A percentile compares a stretch with the other conserved stretches of the same genome.
These are phyloP conservation scores for Aureoboletus auriporus DNA, from an alignment of 768 basidiomycete species.

Conservation along the genomic window DNA sequence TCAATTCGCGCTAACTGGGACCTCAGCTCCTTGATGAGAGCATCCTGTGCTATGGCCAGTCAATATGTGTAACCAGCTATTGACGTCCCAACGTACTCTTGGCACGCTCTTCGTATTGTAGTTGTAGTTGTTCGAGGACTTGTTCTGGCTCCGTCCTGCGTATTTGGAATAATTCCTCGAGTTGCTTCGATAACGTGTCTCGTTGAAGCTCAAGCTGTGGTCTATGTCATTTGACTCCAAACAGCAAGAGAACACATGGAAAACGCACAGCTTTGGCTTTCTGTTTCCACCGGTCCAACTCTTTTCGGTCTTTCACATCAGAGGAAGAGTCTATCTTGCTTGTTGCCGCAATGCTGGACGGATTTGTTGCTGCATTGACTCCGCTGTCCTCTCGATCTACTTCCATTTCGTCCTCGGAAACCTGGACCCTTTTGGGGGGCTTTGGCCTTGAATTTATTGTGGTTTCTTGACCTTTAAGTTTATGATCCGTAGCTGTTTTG, in stretches of 20 bases:
- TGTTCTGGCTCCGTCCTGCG: slow-evolving; percentile 66
- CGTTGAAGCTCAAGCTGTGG: slow-evolving; percentile 37
- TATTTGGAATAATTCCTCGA: slow-evolving; percentile 56
- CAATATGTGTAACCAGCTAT: not conserved
- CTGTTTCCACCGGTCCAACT: slow-evolving; percentile 30
- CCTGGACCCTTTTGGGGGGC: not conserved
- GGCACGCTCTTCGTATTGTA: slow-evolving; percentile 48
- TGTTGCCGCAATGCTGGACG: slow-evolving; percentile 4
- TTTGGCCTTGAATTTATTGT: slow-evolving; percentile 5
- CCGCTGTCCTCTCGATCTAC: slow-evolving; percentile 6
- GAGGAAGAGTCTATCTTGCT: slow-evolving; percentile 12
- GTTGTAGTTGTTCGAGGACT: slow-evolving; percentile 42
- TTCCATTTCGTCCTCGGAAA: slow-evolving; percentile 13
- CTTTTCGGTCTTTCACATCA: slow-evolving; percentile 14
- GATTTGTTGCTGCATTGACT: not conserved
- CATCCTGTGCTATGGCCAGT: slow-evolving; percentile 50
- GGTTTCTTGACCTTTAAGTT: slow-evolving; percentile 10
- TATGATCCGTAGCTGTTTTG: slow-evolving; percentile 6
- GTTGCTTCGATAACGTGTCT: slow-evolving; percentile 44
- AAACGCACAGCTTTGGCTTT: slow-evolving; percentile 24
- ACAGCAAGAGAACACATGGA: not conserved
- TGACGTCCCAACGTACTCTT: slow-evolving; percentile 39
- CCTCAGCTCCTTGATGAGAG: slow-evolving; percentile 42
- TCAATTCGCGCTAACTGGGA: slow-evolving; percentile 51
- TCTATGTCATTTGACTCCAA: not conserved